Conservation (phyloP, 2,329 filamentous ascomycete species). For the Aspergillus sergii region DNA sequence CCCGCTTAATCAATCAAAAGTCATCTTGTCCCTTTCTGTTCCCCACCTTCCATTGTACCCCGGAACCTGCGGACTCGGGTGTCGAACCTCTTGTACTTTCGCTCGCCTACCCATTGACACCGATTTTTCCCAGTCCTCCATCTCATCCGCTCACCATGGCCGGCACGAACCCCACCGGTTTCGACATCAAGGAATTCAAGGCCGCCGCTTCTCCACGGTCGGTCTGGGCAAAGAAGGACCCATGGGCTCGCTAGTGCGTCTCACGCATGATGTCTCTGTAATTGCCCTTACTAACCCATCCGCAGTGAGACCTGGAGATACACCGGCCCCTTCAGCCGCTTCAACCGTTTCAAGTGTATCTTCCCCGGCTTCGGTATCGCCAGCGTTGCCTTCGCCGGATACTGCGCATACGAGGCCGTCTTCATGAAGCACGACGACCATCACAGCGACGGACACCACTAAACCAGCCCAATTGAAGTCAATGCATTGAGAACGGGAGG, state of each 20-base stretch:
- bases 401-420: slow-evolving; percentile 86
- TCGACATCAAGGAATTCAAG: slow-evolving; percentile 81
- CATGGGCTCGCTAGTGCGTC: slow-evolving; percentile 64
- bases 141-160: slow-evolving; percentile 49
- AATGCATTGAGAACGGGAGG: slow-evolving; percentile 1
- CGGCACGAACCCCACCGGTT: slow-evolving; percentile 77
- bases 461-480: slow-evolving; percentile 17
- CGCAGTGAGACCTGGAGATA: slow-evolving; percentile 93
- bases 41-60: slow-evolving; percentile 14
- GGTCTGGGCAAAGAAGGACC: slow-evolving; percentile 55
- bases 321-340: slow-evolving; percentile 81
- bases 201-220: slow-evolving; percentile 65
- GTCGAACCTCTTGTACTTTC: slow-evolving; percentile 10
- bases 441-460: slow-evolving; percentile 61
- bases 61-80: slow-evolving; percentile 17
- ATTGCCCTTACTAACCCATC: slow-evolving; percentile 19
- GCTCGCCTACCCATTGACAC: slow-evolving; percentile 10
- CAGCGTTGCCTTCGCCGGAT: slow-evolving; percentile 84
- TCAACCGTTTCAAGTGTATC: slow-evolving; percentile 81
- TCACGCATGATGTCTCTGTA: background rate
- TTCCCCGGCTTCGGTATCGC: slow-evolving; percentile 94
- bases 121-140: slow-evolving; percentile 12
- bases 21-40: background rate
- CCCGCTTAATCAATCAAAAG: slow-evolving; percentile 3
- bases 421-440: slow-evolving; percentile 75